A percentile compares a stretch with the other conserved stretches of the same genome.
Conservation (phyloP, 495 filamentous ascomycete species). For the Clohesyomyces aquaticus region DNA sequence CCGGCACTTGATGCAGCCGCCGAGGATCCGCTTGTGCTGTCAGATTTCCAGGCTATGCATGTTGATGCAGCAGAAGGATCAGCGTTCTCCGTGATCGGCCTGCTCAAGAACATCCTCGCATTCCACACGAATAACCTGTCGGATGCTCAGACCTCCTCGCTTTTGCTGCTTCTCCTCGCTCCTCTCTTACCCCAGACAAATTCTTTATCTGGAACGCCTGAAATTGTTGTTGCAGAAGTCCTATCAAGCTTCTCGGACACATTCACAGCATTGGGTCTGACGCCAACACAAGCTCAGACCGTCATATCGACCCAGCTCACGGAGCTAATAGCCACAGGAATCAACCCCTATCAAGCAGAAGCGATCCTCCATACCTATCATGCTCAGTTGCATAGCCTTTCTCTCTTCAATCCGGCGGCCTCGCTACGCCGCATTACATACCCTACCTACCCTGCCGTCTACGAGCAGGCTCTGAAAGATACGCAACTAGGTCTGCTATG, state of each 20-base stretch:
- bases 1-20: conserved; percentile 32
- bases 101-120: conserved; percentile 42
- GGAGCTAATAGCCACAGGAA: conserved; percentile 36
- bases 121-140: conserved; percentile 37
- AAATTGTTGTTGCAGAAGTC: conserved; percentile 13
- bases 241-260: conserved; percentile 39
- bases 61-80: conserved; percentile 35
- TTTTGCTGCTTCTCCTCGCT: conserved; percentile 42
- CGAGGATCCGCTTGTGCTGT: conserved; percentile 37
- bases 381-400: conserved; percentile 43
- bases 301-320: conserved; percentile 39
- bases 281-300: conserved; percentile 27
- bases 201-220: conserved; percentile 24
- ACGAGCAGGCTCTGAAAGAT: conserved; percentile 45
- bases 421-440: conserved; percentile 45
- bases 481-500: conserved; percentile 44
- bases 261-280: conserved; percentile 32
- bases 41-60: conserved; percentile 39
- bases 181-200: conserved; percentile 44
- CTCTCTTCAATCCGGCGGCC: conserved; percentile 43
- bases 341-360: conserved; percentile 48
- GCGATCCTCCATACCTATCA: conserved; percentile 48
- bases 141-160: conserved; percentile 46
- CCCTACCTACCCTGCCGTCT: conserved; percentile 46
- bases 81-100: conserved; percentile 40